Evolutionary conservation across 202 grass and related monocot species (phyloP).

Genomic region (Setaria italica): DNA sequence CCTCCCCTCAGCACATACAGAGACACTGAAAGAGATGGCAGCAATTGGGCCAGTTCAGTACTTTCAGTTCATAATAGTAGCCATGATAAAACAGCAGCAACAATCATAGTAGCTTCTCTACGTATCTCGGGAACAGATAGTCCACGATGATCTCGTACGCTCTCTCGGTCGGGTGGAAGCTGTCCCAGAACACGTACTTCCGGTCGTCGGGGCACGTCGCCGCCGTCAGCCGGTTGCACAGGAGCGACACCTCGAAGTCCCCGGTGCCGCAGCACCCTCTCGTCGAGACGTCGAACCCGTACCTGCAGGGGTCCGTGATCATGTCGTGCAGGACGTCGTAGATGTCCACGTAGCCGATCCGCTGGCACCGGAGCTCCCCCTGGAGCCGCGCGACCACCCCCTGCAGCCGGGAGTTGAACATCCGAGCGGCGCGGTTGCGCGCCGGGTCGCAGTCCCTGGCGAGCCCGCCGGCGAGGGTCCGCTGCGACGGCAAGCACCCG

Average conservation of each 20-base stretch:
- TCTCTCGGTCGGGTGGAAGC: conserved; percentile 46
- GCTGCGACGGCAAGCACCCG: conserved; percentile 68
- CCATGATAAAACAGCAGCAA: not conserved
- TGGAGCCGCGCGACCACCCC: not conserved
- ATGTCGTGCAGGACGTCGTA: conserved; percentile 48
- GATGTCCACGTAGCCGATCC: conserved; percentile 55
- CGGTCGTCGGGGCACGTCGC: conserved; percentile 50
- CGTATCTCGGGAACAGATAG: conserved; percentile 48
- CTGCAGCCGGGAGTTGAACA: conserved; percentile 50
- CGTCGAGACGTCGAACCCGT: conserved; percentile 44
- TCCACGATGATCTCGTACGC: conserved; percentile 49
- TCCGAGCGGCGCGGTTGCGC: conserved; percentile 37
- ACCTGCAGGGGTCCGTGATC: conserved; percentile 41
- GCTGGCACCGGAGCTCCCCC: conserved; percentile 25
- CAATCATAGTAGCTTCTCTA: conserved; percentile 43
- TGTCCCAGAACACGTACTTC: conserved; percentile 59
- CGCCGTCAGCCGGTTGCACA: conserved; percentile 53
- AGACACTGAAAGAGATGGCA: too few relatives aligned
- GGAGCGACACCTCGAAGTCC: conserved; percentile 32
- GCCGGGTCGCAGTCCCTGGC: conserved; percentile 30
- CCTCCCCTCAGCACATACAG: too few relatives aligned
- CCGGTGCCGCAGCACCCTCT: conserved; percentile 56
- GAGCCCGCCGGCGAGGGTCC: conserved; percentile 18
- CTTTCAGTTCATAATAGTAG: too few relatives aligned
- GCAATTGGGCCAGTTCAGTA: too few relatives aligned